These are phyloP conservation scores for Starmerella floris DNA, from an alignment of 805 yeast genomes.

Conservation along the genomic window DNA sequence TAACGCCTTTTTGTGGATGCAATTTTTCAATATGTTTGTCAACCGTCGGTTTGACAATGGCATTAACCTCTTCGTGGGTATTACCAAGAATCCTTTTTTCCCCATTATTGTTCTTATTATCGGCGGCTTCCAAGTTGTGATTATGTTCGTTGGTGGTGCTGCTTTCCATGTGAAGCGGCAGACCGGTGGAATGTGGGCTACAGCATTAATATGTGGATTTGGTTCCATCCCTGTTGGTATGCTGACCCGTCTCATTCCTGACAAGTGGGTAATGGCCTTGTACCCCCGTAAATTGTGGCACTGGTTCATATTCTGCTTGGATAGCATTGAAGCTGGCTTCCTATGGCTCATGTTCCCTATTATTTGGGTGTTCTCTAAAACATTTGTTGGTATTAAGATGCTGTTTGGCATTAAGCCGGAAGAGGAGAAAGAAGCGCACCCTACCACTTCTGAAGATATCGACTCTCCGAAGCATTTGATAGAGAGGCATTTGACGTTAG, in stretches of 20 bases:
- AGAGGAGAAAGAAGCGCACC: conserved; percentile 19
- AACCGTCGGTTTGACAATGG: conserved; percentile 78
- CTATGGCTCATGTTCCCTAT: conserved; percentile 20
- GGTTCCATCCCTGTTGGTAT: conserved; percentile 70
- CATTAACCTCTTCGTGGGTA: conserved; percentile 70
- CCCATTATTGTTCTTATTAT: conserved; percentile 57
- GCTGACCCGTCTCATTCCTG: conserved; percentile 69
- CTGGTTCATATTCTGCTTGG: conserved; percentile 21
- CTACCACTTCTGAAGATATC: background rate
- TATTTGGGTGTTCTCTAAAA: conserved; percentile 12
- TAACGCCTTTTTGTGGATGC: conserved; percentile 96
- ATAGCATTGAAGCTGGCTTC: conserved; percentile 19
- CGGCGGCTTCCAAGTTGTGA: conserved; percentile 71
- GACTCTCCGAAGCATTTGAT: conserved; percentile 5
- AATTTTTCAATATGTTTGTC: conserved; percentile 82
- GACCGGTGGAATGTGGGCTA: conserved; percentile 80
- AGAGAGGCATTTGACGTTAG: conserved; percentile 6
- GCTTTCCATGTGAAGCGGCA: conserved; percentile 76
- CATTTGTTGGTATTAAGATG: conserved; percentile 8
- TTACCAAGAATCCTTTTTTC: conserved; percentile 74
- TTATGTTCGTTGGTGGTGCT: conserved; percentile 95
- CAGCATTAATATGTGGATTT: conserved; percentile 70
- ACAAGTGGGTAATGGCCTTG: conserved; percentile 48
- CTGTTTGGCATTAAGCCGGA: conserved; percentile 18
- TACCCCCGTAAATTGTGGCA: conserved; percentile 52